Evolutionary conservation across 1,139 yeast species (phyloP).

Genomic region (Geotrichum carabidarum): DNA sequence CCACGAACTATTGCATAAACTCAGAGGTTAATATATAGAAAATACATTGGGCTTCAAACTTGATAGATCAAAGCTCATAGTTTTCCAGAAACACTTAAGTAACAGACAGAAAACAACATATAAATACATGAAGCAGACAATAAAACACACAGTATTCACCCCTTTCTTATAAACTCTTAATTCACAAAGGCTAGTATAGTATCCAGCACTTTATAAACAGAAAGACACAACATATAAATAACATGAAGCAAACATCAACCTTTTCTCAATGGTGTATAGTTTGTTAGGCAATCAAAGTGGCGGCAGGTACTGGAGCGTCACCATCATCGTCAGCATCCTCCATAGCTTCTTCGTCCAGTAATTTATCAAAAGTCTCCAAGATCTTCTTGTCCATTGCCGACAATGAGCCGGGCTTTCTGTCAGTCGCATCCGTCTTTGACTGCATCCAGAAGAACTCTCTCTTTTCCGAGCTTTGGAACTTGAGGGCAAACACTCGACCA

Average conservation of each 20-base stretch:
- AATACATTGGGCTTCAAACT: too few species aligned
- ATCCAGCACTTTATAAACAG: background rate
- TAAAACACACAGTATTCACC: too few species aligned
- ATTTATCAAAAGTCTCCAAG: conserved; percentile 42
- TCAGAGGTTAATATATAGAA: too few species aligned
- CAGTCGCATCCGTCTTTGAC: conserved; percentile 58
- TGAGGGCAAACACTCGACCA: conserved; percentile 81
- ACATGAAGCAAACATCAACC: background rate
- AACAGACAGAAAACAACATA: too few species aligned
- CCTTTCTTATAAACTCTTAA: too few species aligned
- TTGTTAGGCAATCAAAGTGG: background rate
- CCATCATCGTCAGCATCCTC: conserved; percentile 10
- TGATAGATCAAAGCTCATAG: too few species aligned
- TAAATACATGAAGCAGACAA: too few species aligned
- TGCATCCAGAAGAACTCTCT: conserved; percentile 89
- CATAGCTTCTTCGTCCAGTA: conserved; percentile 9
- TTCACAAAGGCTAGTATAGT: background rate
- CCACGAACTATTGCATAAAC: too few species aligned
- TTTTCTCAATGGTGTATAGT: background rate
- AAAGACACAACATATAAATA: background rate
- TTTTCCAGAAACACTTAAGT: too few species aligned
- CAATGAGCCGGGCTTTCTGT: conserved; percentile 46
- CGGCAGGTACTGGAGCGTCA: conserved; percentile 14
- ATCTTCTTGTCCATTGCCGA: conserved; percentile 58
- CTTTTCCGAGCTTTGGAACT: conserved; percentile 78